Base-by-base conservation (phyloP, 2,329 filamentous ascomycete genomes). In the Ophiostoma ulmi region DNA sequence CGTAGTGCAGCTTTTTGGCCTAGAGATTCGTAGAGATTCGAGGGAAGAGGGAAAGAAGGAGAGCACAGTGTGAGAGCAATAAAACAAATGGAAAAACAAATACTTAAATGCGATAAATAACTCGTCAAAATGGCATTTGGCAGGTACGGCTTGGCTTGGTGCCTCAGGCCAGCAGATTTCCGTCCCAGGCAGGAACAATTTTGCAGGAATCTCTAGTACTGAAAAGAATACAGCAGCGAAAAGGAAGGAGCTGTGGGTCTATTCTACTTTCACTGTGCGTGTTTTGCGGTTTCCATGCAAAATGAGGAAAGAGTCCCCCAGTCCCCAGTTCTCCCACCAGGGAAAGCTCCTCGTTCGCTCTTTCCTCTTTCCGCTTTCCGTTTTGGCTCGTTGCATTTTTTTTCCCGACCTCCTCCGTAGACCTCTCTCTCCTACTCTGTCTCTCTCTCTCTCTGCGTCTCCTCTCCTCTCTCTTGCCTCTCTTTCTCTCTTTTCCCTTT, bases 381-480 rank as follows among this genome's bases (percentile, higher is more conserved):
- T 67, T 74, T 72, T 70, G 72, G 72, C 73, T 73, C 65, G 73
- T 72, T 69, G 71, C 70, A 72, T 73, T 74, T 74, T 74, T 74
- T 74, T 74, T 73, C 72, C 73, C 73, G 73, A 74, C 72, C 72
- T 73, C 71, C 73, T 74, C 73, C 73, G 73, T 69, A 74, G 22
- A 8, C 14, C 63, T 41, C 39, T 67, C 38, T 67, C 39, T 58
- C 52, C 14, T 48, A 48, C 44, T 48, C 35, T 36, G 14, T 36
- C 31, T 58, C 39, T 63, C n/a, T 63, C n/a, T 38, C 61, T 35
- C 67, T 61, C 61, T 20, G 6, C 14, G 31, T 38, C 63, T 66
- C n/a, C 36, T 63, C 58, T 31, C 31, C 31, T 48, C 44, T 17
- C 44, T 48, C 26, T 70, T 48, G 64, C 64, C 69, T 63, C 38